phyloP scores from a whole-genome alignment of 176 grass and related monocot genomes.

The Musa beccarii region DNA sequence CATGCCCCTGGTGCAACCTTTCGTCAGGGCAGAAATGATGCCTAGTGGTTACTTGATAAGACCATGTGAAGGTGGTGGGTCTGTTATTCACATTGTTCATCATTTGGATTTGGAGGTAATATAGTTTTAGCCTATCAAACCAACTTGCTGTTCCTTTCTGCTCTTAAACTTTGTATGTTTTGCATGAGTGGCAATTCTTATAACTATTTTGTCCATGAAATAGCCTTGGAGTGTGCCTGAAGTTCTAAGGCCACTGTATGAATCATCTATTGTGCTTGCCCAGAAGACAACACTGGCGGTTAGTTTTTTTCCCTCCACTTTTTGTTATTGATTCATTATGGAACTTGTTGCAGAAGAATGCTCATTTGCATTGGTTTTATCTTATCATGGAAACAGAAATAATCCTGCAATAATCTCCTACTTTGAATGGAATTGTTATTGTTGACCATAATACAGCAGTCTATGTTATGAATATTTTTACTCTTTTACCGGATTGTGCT shows the following conservation, averaged over 20 bases:
- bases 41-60: conserved; percentile 85
- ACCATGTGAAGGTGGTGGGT: conserved; percentile 73
- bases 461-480: conserved; percentile 10
- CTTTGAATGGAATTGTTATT: not conserved
- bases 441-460: not conserved
- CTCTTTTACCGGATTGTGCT: conserved; percentile 8
- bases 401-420: too few species aligned
- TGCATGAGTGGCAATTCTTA: not conserved
- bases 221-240: conserved; percentile 89
- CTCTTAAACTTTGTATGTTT: not conserved
- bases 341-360: not conserved
- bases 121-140: not conserved
- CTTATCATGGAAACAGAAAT: too few species aligned
- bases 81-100: conserved; percentile 86
- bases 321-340: not conserved
- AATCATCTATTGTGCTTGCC: conserved; percentile 69
- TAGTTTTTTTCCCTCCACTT: conserved; percentile 12
- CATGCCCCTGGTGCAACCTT: conserved; percentile 63
- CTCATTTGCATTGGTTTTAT: not conserved
- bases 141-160: too few species aligned
- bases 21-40: conserved; percentile 85
- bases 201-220: conserved; percentile 5
- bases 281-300: conserved; percentile 81
- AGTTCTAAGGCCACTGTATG: conserved; percentile 69
- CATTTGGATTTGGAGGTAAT: conserved; percentile 83